Base-by-base conservation (phyloP, 768 basidiomycete genomes). In the Tricholoma terreum region DNA sequence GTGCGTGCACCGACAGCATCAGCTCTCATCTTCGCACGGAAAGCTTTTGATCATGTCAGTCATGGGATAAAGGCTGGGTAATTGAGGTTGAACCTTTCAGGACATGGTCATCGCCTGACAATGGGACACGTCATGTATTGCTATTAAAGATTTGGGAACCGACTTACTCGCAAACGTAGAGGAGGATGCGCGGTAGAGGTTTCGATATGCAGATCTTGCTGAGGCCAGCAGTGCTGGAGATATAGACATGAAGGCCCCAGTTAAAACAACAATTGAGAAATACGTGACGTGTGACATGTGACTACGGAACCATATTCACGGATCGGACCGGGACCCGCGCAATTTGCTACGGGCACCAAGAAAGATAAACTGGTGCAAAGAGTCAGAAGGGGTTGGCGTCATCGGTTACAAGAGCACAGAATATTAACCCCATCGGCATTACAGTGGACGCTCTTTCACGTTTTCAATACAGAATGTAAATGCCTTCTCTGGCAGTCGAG, bases 131-230 rank as follows among this genome's bases (percentile, higher is more conserved):
- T 35, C 27, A 50, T 61, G 43, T 60, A 38, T 62, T 35, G 31
- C 9, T 35, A 9, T 3, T 33, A 22, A 36, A 11, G 19, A 0
- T 17, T 12, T n/a, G 54, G 33, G 24, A 42, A 21, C 43, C 15
- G 4, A 67, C 66, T 34, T 64, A 82, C 89, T 90, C 56, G 78
- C 54, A 67, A 94, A 94, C 0, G 89, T 91, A 10, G 72, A 65
- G 6, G 82, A 69, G 1, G 89, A 82, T 0, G 89, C 85, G 40
- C 90, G 79, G 61, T 85, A 83, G 4, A 92, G 72, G 63, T 82
- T 76, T 33, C 91, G 82, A 65, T 94, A 94, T 14, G 87, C 87
- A 31, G 90, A 79, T 48, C 90, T 83, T 17, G 87, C 87, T 9
- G 83, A 79, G 31, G 87, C 84, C 65, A 73, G 80, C 38, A 92